These are phyloP conservation scores for Stromatinia cepivora DNA, from an alignment of 2,329 filamentous ascomycete species.

Conservation along the genomic window DNA sequence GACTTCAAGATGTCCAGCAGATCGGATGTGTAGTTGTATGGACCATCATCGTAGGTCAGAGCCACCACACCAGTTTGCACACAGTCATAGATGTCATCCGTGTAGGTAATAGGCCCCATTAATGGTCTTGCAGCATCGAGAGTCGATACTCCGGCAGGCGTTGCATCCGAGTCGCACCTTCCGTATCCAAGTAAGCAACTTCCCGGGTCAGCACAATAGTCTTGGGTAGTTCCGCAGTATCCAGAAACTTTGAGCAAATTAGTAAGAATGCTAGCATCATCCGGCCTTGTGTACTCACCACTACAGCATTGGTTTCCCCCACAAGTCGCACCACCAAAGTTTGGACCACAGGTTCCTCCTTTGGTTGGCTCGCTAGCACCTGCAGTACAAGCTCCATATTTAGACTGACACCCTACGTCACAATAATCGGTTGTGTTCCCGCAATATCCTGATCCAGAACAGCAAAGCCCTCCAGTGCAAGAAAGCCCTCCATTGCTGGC, in stretches of 20 bases:
- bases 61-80: slow-evolving; percentile 58
- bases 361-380: slow-evolving; percentile 5
- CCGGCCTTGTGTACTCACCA: neutral
- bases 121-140: slow-evolving; percentile 49
- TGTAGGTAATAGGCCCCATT: slow-evolving; percentile 56
- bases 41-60: slow-evolving; percentile 67
- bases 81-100: slow-evolving; percentile 57
- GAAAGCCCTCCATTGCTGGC: slow-evolving; percentile 13
- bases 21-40: slow-evolving; percentile 63
- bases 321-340: slow-evolving; percentile 25
- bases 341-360: slow-evolving; percentile 24
- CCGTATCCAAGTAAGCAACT: slow-evolving; percentile 30
- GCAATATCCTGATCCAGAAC: slow-evolving; percentile 21
- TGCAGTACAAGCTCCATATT: slow-evolving; percentile 23
- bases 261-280: neutral
- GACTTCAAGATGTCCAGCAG: slow-evolving; percentile 59
- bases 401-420: slow-evolving; percentile 30
- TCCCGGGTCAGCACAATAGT: slow-evolving; percentile 32
- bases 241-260: slow-evolving; percentile 21
- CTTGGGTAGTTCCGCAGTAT: slow-evolving; percentile 23
- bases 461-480: slow-evolving; percentile 19
- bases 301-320: slow-evolving; percentile 28
- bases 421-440: slow-evolving; percentile 24
- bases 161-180: slow-evolving; percentile 57
- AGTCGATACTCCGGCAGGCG: slow-evolving; percentile 55